Percentiles rank a stretch among this genome's conserved stretches.
phyloP scores from a whole-genome alignment of 1,284 basidiomycete species.

The Psilocybe mexicana region DNA sequence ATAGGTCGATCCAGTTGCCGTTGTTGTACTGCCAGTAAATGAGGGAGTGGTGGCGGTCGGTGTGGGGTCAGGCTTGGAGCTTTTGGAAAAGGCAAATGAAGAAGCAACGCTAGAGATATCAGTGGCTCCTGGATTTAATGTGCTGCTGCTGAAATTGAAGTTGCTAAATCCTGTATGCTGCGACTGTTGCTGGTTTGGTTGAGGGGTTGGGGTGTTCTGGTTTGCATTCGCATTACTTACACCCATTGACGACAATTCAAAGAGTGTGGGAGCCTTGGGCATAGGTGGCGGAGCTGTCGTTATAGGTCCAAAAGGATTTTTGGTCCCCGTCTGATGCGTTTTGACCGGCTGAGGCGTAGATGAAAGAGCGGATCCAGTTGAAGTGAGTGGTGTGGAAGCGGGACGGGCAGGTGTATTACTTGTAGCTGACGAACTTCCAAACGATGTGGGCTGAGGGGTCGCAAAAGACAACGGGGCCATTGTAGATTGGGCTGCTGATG shows the following conservation, averaged over 20 bases:
- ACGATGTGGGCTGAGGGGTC: conserved; percentile 24
- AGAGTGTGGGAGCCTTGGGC: conserved; percentile 77
- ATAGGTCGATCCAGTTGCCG: conserved; percentile 40
- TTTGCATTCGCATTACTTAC: conserved; percentile 17
- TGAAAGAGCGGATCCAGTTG: conserved; percentile 37
- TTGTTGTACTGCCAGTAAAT: conserved; percentile 22
- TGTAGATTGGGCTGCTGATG: conserved; percentile 5
- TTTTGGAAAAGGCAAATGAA: conserved; percentile 56
- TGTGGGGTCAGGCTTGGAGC: conserved; percentile 28
- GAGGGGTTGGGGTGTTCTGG: conserved; percentile 16
- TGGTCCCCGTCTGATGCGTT: conserved; percentile 90
- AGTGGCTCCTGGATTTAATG: conserved; percentile 44
- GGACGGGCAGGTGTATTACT: conserved; percentile 51
- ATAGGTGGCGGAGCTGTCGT: conserved; percentile 67
- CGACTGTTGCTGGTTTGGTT: conserved; percentile 26
- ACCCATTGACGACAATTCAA: conserved; percentile 61
- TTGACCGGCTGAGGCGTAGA: conserved; percentile 63
- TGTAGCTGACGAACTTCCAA: conserved; percentile 12
- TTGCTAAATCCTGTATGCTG: conserved; percentile 28
- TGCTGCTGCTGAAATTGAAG: conserved; percentile 40
- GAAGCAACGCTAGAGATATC: conserved; percentile 70
- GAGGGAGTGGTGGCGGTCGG: conserved; percentile 21
- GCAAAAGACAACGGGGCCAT: conserved; percentile 19
- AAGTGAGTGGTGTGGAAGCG: conserved; percentile 65
- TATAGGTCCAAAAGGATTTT: conserved; percentile 91